A percentile compares a stretch with the other conserved stretches of the same genome.
phyloP scores from a whole-genome alignment of 768 basidiomycete species.

The Boletellus ananiceps region DNA sequence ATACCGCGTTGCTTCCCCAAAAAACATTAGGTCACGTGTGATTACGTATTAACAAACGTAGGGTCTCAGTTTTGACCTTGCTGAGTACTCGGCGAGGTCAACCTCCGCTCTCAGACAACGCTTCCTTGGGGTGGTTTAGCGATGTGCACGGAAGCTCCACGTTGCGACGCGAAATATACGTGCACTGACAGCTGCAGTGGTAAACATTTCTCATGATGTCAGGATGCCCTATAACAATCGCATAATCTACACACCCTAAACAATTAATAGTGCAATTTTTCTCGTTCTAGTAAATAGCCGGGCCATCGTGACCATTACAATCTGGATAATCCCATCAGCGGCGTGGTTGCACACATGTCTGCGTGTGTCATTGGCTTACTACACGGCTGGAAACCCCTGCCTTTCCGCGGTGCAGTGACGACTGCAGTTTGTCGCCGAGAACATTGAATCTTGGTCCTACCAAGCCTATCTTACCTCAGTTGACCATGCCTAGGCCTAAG shows the following conservation, averaged over 20 bases:
- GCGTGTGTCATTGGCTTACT: background rate
- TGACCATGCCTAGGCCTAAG: no score
- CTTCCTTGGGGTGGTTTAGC: no score
- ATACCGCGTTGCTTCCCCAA: conserved; percentile 22
- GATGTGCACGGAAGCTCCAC: background rate
- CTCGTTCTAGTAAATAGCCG: conserved; percentile 6
- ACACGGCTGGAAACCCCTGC: background rate
- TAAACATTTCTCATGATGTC: background rate
- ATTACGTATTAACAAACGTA: conserved; percentile 19
- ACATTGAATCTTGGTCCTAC: no score
- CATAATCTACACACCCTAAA: conserved; percentile 10
- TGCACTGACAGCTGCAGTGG: background rate
- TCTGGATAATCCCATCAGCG: conserved; percentile 10
- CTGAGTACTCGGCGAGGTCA: background rate
- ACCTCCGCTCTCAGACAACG: background rate
- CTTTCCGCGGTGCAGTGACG: background rate
- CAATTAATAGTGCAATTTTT: conserved; percentile 5
- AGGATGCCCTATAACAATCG: conserved; percentile 6
- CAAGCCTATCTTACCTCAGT: no score
- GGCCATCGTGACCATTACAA: conserved; percentile 23
- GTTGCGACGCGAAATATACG: background rate
- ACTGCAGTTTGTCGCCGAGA: no score
- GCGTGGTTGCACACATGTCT: conserved; percentile 18
- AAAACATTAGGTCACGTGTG: conserved; percentile 28
- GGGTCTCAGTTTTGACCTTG: conserved; percentile 2